Percentiles rank a stretch among this genome's conserved stretches.
phyloP scores from a whole-genome alignment of 83 land plant species.

The Diphasiastrum complanatum region DNA sequence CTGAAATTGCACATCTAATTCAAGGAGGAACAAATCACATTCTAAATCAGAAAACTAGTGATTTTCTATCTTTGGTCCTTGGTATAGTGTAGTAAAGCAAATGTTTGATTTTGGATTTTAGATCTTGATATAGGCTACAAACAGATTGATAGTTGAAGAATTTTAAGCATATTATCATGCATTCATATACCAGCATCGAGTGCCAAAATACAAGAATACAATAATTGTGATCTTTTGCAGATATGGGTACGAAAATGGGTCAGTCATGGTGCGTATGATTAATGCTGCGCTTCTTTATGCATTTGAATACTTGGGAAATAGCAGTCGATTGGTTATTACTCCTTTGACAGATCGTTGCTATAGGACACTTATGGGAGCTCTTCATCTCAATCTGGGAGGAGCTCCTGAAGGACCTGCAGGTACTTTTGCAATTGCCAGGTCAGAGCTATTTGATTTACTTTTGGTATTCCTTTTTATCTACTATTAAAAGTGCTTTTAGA shows the following conservation, averaged over 20 bases:
- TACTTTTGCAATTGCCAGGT: neutral
- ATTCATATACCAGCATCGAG: no score
- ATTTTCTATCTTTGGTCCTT: no score
- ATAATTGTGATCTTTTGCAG: no score
- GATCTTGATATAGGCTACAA: no score
- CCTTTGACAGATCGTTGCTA: conserved; percentile 42
- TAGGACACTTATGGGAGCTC: conserved; percentile 41
- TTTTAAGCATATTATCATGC: no score
- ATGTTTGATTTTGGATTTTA: no score
- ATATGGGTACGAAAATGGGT: conserved; percentile 26
- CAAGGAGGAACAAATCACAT: no score
- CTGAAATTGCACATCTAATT: no score
- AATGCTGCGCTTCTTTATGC: conserved; percentile 33
- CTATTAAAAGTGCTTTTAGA: neutral
- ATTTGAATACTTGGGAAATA: conserved; percentile 41
- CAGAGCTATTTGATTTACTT: neutral
- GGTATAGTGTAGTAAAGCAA: no score
- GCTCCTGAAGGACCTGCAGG: conserved; percentile 50
- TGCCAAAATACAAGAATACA: no score
- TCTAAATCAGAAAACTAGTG: no score
- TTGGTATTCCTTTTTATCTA: neutral
- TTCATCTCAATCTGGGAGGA: conserved; percentile 36
- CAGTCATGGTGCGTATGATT: conserved; percentile 35
- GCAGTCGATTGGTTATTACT: conserved; percentile 34
- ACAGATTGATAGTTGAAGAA: no score